These are phyloP conservation scores for Ascocoryne sarcoides DNA, from an alignment of 2,329 filamentous ascomycete species.

Conservation along the genomic window DNA sequence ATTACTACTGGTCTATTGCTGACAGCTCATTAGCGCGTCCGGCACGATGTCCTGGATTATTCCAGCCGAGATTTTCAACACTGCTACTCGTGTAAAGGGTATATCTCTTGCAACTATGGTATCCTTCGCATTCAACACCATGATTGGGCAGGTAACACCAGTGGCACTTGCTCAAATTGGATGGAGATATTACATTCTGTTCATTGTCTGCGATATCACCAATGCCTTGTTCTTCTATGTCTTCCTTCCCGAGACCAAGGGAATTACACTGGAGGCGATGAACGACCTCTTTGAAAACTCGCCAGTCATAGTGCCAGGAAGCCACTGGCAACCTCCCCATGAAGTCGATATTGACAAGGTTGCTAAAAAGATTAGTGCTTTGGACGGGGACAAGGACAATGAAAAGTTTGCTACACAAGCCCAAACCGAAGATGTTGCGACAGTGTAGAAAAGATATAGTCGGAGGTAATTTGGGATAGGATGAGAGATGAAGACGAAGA, in stretches of 20 bases:
- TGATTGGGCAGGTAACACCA: slow-evolving; percentile 29
- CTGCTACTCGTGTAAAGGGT: slow-evolving; percentile 49
- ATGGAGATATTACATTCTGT: slow-evolving; percentile 3
- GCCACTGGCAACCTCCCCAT: no score
- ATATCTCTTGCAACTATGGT: slow-evolving; percentile 50
- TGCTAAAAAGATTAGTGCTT: no score
- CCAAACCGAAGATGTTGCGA: no score
- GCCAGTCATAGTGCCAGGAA: slow-evolving; percentile 53
- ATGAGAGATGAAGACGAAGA: no score
- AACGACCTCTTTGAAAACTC: slow-evolving; percentile 35
- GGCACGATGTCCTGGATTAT: slow-evolving; percentile 51
- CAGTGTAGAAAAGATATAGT: no score
- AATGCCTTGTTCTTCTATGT: background rate
- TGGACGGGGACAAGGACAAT: no score
- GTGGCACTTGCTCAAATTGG: background rate
- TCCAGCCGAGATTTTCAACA: slow-evolving; percentile 50
- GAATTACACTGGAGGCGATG: slow-evolving; percentile 21
- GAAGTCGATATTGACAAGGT: no score
- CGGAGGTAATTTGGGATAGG: no score
- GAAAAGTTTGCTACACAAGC: no score
- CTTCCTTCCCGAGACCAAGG: slow-evolving; percentile 2
- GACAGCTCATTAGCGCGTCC: slow-evolving; percentile 44
- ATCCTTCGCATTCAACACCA: slow-evolving; percentile 52
- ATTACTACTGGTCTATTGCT: no score
- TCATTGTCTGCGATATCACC: background rate